Conservation (phyloP, 225 moss, liverwort and hornwort genomes). For the Marchantia polymorpha region DNA sequence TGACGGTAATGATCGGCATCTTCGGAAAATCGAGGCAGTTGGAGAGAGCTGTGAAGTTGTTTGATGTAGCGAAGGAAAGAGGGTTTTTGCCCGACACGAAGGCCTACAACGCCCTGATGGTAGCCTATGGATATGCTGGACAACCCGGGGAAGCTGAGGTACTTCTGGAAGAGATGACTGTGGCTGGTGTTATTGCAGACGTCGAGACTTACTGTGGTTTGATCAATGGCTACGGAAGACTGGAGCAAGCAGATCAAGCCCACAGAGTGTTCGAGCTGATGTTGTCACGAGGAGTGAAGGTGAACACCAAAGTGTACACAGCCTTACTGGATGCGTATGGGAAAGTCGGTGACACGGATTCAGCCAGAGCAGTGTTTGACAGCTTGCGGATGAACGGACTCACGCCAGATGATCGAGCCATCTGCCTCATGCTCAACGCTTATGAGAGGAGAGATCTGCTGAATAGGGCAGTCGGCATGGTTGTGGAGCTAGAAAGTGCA, state of each 20-base stretch:
- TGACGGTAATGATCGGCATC: slow-evolving; percentile 62
- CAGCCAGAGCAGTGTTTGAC: slow-evolving; percentile 62
- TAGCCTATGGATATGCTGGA: slow-evolving; percentile 69
- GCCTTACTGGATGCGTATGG: slow-evolving; percentile 78
- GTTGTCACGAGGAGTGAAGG: slow-evolving; percentile 61
- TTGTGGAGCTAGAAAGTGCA: slow-evolving; percentile 61
- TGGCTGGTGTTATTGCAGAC: slow-evolving; percentile 46
- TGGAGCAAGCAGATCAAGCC: slow-evolving; percentile 54
- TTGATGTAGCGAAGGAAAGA: slow-evolving; percentile 49
- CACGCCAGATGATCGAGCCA: slow-evolving; percentile 71
- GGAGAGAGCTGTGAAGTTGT: slow-evolving; percentile 50
- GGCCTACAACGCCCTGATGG: slow-evolving; percentile 70
- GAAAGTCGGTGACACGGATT: slow-evolving; percentile 55
- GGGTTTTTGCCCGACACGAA: slow-evolving; percentile 64
- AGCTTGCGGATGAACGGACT: slow-evolving; percentile 53
- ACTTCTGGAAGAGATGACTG: slow-evolving; percentile 59
- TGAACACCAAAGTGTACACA: slow-evolving; percentile 61
- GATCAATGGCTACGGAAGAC: slow-evolving; percentile 71
- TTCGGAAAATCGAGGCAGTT: slow-evolving; percentile 67
- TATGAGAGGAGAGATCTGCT: slow-evolving; percentile 63
- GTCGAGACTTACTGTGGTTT: slow-evolving; percentile 56
- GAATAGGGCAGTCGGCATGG: slow-evolving; percentile 52
- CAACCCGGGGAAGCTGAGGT: slow-evolving; percentile 61
- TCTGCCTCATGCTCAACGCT: slow-evolving; percentile 59
- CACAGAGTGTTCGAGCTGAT: slow-evolving; percentile 83